These are phyloP conservation scores for Boletus tylopilopsis DNA, from an alignment of 768 basidiomycete species.

Conservation along the genomic window DNA sequence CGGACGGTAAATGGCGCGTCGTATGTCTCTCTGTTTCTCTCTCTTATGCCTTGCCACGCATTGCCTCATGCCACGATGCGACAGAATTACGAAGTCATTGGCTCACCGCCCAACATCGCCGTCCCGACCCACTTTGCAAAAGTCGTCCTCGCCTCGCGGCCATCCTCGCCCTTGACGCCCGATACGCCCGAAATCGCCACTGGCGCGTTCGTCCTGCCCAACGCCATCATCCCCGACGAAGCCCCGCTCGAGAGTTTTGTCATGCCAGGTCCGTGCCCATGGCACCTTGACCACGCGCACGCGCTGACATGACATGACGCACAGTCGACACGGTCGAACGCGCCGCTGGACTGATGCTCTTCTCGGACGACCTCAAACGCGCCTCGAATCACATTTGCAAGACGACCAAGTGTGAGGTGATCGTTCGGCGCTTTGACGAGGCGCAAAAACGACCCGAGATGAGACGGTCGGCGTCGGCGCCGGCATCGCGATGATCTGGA, in stretches of 20 bases:
- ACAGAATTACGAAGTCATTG: constrained; percentile 93
- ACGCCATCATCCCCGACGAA: constrained; percentile 86
- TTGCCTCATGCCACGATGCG: neutral
- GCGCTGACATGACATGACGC: neutral
- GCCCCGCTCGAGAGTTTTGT: constrained; percentile 77
- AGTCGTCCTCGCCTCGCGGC: constrained; percentile 78
- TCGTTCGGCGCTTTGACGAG: constrained; percentile 90
- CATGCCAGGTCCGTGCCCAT: constrained; percentile 56
- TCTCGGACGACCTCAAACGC: constrained; percentile 75
- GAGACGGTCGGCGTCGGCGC: constrained; percentile 51
- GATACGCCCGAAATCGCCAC: constrained; percentile 72
- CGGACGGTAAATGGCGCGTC: constrained; percentile 94
- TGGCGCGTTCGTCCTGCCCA: constrained; percentile 95
- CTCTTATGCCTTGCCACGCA: neutral
- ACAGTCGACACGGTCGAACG: constrained; percentile 90
- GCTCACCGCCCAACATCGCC: constrained; percentile 80
- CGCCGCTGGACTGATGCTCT: constrained; percentile 83
- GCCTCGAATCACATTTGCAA: constrained; percentile 84
- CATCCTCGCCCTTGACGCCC: constrained; percentile 68
- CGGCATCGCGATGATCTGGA: neutral
- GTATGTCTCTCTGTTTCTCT: constrained; percentile 46
- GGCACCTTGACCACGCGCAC: neutral
- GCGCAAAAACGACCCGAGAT: constrained; percentile 62
- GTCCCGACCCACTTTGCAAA: constrained; percentile 99
- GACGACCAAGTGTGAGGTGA: constrained; percentile 82